Evolutionary conservation across 768 basidiomycete species (phyloP).

Genomic region (Russula brevipes): DNA sequence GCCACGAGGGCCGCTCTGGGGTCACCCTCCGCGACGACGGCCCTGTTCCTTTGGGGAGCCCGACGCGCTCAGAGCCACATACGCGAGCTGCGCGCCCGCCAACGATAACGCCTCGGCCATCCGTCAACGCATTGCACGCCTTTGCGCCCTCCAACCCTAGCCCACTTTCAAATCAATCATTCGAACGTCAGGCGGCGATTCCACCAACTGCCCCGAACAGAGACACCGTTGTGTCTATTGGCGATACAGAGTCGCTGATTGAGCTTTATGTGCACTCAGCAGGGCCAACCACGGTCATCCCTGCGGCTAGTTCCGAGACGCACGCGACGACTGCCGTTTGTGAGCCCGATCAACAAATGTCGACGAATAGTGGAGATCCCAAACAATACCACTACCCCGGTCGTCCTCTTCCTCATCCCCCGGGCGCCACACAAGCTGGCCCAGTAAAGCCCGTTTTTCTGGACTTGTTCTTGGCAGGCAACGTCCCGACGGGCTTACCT

Average conservation of each 20-base stretch:
- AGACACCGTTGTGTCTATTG: conserved; percentile 19
- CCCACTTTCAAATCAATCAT: conserved; percentile 23
- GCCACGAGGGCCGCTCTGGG: conserved; percentile 13
- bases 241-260: conserved; percentile 22
- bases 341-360: background rate
- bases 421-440: conserved; percentile 13
- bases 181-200: conserved; percentile 8
- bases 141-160: conserved; percentile 25
- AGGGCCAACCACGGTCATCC: background rate
- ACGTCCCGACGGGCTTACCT: background rate
- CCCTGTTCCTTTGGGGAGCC: conserved; percentile 9
- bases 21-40: conserved; percentile 19
- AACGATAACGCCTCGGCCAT: conserved; percentile 12
- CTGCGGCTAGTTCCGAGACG: background rate
- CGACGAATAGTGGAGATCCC: background rate
- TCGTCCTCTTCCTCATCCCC: conserved; percentile 24
- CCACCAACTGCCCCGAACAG: conserved; percentile 1
- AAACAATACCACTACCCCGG: conserved; percentile 22
- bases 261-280: conserved; percentile 25
- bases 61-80: conserved; percentile 14
- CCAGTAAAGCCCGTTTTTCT: conserved; percentile 20
- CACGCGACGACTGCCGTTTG: background rate
- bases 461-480: conserved; percentile 19
- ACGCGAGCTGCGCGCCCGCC: conserved; percentile 4
- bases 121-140: conserved; percentile 5